phyloP scores from a whole-genome alignment of 2,329 filamentous ascomycete genomes.

The Alternaria novae-zelandiae region DNA sequence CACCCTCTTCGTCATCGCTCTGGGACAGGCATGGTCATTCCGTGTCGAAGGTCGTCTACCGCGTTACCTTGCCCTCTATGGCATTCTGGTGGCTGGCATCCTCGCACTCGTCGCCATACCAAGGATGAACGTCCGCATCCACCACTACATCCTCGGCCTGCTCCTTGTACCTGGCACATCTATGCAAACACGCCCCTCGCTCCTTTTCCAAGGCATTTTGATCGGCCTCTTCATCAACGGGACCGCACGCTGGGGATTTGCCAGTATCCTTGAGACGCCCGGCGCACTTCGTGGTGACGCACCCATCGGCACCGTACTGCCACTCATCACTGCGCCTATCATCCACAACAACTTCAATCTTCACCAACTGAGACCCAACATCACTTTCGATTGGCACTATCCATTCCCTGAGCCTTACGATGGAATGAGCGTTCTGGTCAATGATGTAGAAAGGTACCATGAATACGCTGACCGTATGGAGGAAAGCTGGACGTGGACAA shows the following conservation, averaged over 20 bases:
- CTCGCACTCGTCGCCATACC: constrained; percentile 74
- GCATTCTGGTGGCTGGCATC: constrained; percentile 79
- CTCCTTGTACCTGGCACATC: constrained; percentile 86
- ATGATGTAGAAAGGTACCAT: constrained; percentile 83
- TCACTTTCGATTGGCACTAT: constrained; percentile 67
- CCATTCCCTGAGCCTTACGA: constrained; percentile 64
- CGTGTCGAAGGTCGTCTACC: constrained; percentile 82
- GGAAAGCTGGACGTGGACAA: constrained; percentile 64
- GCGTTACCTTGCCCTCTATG: constrained; percentile 79
- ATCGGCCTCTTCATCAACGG: constrained; percentile 94
- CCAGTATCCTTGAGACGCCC: constrained; percentile 83
- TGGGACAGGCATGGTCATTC: constrained; percentile 83
- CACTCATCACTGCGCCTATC: constrained; percentile 47
- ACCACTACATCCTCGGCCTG: constrained; percentile 92
- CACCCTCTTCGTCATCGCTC: constrained; percentile 69
- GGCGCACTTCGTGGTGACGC: constrained; percentile 67
- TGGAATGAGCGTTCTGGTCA: constrained; percentile 80
- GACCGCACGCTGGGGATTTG: constrained; percentile 92
- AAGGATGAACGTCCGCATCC: constrained; percentile 81
- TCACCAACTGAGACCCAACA: constrained; percentile 56
- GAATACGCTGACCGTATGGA: constrained; percentile 63
- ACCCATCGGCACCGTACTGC: constrained; percentile 66
- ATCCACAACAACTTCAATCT: constrained; percentile 54
- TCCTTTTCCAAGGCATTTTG: constrained; percentile 88
- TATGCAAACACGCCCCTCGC: constrained; percentile 82